Percentiles rank a stretch among this genome's conserved stretches.
These are phyloP conservation scores for Amanita inopinata DNA, from an alignment of 768 basidiomycete genomes.

Conservation along the genomic window DNA sequence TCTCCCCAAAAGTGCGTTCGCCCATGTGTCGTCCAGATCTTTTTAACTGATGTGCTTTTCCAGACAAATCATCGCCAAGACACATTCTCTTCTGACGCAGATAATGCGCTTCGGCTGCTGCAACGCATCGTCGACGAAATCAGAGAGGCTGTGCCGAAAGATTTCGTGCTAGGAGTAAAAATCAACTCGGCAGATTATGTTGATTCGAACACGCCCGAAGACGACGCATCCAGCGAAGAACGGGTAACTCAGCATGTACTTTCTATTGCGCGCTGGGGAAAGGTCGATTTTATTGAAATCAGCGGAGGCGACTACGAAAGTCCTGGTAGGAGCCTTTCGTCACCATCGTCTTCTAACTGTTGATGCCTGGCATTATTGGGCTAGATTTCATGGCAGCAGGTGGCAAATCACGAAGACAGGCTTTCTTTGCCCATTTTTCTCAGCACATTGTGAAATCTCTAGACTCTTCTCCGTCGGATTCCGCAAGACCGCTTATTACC, in stretches of 20 bases:
- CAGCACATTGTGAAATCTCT: slow-evolving; percentile 40
- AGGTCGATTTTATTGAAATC: slow-evolving; percentile 79
- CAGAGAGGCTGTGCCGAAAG: slow-evolving; percentile 37
- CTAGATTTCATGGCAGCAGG: slow-evolving; percentile 34
- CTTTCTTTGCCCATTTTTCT: slow-evolving; percentile 65
- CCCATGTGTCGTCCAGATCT: not conserved
- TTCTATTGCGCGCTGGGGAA: slow-evolving; percentile 51
- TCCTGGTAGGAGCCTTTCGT: slow-evolving; percentile 43
- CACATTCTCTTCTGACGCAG: slow-evolving; percentile 36
- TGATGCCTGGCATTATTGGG: not conserved
- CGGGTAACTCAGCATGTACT: slow-evolving; percentile 52
- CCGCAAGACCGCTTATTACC: slow-evolving; percentile 47
- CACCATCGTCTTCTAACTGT: not conserved
- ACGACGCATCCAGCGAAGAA: slow-evolving; percentile 21
- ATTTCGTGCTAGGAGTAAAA: slow-evolving; percentile 74
- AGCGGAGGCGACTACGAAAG: slow-evolving; percentile 83
- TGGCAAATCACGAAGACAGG: slow-evolving; percentile 43
- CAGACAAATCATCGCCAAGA: slow-evolving; percentile 47
- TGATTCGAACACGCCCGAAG: slow-evolving; percentile 16
- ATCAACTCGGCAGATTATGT: slow-evolving; percentile 74
- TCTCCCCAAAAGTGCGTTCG: slow-evolving; percentile 5
- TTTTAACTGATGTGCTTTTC: not conserved
- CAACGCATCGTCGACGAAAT: slow-evolving; percentile 45
- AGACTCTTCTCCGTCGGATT: slow-evolving; percentile 18
- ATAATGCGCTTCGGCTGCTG: slow-evolving; percentile 47